Base-by-base conservation (phyloP, 1,284 basidiomycete species). In the Cystobasidiaceae sp. region DNA sequence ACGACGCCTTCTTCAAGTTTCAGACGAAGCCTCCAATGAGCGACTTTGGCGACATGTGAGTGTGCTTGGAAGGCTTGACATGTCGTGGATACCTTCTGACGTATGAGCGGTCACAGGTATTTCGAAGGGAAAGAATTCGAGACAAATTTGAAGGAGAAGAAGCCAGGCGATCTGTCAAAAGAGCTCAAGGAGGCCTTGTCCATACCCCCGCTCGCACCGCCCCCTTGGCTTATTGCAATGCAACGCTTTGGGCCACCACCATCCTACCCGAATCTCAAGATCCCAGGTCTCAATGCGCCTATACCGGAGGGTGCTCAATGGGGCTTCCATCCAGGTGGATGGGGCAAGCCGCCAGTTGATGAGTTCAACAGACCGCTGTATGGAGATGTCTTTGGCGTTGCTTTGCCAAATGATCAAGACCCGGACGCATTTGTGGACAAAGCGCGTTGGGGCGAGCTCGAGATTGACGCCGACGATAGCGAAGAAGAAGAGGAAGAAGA, bases 81-180 rank as follows among this genome's bases (percentile, higher is more conserved):
- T n/a, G n/a, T n/a, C n/a, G n/a, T n/a, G n/a, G n/a, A n/a, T n/a
- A n/a, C n/a, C n/a, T n/a, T n/a, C n/a, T n/a, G n/a, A n/a, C n/a
- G n/a, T n/a, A n/a, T n/a, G n/a, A 56, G 71, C 52, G n/a, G 63
- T 59, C 61, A 23, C 70, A 93, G 90, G 82, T 98, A 98, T 79
- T 98, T 97, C 77, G 94, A 99, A 81, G 94, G 96, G 68, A 98
- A 98, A 78, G 94, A 99, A 77, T 93, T 94, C 70, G 94, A 97
- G 79, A 97, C 93, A 2, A 93, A 93, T 57, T 79, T 96, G 69
- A 90, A 93, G 78, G 93, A 97, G 75, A 97, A 97, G 78, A 84
- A 90, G 70, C 94, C 94, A 6, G 96, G 94, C 71, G 94, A 97
- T 77, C 79, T 99, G 52, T 94, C 91, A 13, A 86, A 89, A n/a